Evolutionary conservation across 2,329 filamentous ascomycete genomes (phyloP).

Genomic region (Penicillium nordicum): DNA sequence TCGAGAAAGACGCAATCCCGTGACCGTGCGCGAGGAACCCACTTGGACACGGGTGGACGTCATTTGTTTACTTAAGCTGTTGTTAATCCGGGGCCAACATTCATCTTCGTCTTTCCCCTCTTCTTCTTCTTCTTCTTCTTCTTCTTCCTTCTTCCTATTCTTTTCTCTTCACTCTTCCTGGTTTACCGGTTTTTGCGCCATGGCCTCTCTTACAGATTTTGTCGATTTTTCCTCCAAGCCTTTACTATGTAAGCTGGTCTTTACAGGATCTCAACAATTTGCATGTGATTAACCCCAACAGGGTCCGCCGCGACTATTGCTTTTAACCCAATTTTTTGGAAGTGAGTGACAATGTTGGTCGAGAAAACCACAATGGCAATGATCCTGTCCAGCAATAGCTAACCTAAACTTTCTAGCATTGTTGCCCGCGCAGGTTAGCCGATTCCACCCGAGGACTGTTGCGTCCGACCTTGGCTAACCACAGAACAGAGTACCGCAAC

Average conservation of each 20-base stretch:
- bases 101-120: slow-evolving; percentile 8
- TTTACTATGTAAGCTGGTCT: slow-evolving; percentile 58
- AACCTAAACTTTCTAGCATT: slow-evolving; percentile 54
- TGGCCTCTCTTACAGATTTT: slow-evolving; percentile 38
- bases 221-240: slow-evolving; percentile 66
- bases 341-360: slow-evolving; percentile 59
- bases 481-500: slow-evolving; percentile 75
- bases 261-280: slow-evolving; percentile 18
- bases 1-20: slow-evolving; percentile 18
- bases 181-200: slow-evolving; percentile 14
- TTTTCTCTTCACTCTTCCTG: slow-evolving; percentile 2
- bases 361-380: neutral
- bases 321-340: slow-evolving; percentile 99
- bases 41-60: slow-evolving; percentile 3
- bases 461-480: slow-evolving; percentile 12
- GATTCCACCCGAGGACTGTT: slow-evolving; percentile 12
- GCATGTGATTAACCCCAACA: slow-evolving; percentile 43
- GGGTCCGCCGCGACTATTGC: slow-evolving; percentile 78
- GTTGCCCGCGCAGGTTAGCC: slow-evolving; percentile 72
- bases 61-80: slow-evolving; percentile 28
- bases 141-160: slow-evolving; percentile 6
- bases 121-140: slow-evolving; percentile 3
- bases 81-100: slow-evolving; percentile 4
- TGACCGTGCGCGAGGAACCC: slow-evolving; percentile 16
- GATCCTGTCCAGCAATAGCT: slow-evolving; percentile 9